These are phyloP conservation scores for Mycosphaerelloides madeirae DNA, from an alignment of 2,329 filamentous ascomycete genomes.

Conservation along the genomic window DNA sequence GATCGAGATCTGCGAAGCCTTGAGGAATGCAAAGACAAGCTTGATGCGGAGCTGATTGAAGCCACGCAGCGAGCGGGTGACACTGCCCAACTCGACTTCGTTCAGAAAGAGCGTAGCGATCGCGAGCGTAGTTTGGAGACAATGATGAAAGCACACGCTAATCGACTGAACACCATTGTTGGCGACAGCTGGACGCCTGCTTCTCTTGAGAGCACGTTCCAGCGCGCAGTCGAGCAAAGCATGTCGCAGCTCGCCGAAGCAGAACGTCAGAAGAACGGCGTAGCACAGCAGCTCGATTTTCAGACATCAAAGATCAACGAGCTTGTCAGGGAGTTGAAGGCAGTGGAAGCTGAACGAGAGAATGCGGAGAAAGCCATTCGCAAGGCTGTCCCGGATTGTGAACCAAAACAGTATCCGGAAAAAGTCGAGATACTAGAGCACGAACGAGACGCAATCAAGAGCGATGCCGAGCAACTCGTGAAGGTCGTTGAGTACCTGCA, in stretches of 20 bases:
- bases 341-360: constrained; percentile 59
- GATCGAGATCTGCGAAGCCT: constrained; percentile 62
- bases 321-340: constrained; percentile 58
- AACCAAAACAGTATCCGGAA: constrained; percentile 50
- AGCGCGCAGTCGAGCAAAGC: constrained; percentile 57
- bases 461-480: constrained; percentile 41
- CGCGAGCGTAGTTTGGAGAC: constrained; percentile 71
- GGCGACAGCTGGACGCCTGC: constrained; percentile 63
- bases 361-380: constrained; percentile 48
- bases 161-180: constrained; percentile 63
- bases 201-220: constrained; percentile 66
- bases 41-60: constrained; percentile 77
- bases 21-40: constrained; percentile 65
- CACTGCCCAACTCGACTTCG: constrained; percentile 74
- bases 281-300: constrained; percentile 69
- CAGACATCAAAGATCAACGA: constrained; percentile 68
- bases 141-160: constrained; percentile 67
- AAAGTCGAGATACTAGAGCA: constrained; percentile 42
- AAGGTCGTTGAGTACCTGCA: constrained; percentile 23
- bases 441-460: constrained; percentile 54
- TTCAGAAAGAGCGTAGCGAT: constrained; percentile 74
- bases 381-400: constrained; percentile 41
- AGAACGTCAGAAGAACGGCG: constrained; percentile 65
- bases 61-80: constrained; percentile 77
- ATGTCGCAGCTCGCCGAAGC: constrained; percentile 57